Percentiles rank a stretch among this genome's conserved stretches.
Evolutionary conservation across 345 rosid species (phyloP).

Genomic region (Bruguiera sexangula): DNA sequence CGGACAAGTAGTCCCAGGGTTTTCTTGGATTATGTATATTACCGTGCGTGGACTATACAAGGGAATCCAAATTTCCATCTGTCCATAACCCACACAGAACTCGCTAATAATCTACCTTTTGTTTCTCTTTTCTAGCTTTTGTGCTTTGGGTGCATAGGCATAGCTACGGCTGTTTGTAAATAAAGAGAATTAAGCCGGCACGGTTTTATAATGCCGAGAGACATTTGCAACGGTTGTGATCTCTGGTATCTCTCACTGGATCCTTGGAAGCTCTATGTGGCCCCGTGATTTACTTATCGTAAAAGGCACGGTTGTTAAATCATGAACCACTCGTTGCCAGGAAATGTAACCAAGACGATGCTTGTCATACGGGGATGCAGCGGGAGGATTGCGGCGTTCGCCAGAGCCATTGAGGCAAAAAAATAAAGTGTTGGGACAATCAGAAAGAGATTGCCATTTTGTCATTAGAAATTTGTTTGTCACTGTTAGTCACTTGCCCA

Average conservation of each 20-base stretch:
- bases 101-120: constrained; percentile 26
- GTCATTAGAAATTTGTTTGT: too few relatives aligned
- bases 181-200: constrained; percentile 45
- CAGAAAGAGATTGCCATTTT: too few relatives aligned
- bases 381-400: neutral
- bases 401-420: too few relatives aligned
- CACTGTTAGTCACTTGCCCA: too few relatives aligned
- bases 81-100: constrained; percentile 47
- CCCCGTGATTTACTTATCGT: neutral
- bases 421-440: too few relatives aligned
- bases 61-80: constrained; percentile 25
- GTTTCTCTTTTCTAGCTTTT: neutral
- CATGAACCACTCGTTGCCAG: constrained; percentile 13
- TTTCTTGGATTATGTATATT: constrained; percentile 32
- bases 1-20: constrained; percentile 41
- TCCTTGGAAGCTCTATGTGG: neutral
- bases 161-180: constrained; percentile 44
- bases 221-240: constrained; percentile 11
- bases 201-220: constrained; percentile 21
- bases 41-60: constrained; percentile 29
- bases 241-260: neutral
- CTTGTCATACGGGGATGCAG: neutral
- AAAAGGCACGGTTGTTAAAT: neutral
- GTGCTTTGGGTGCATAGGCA: constrained; percentile 38
- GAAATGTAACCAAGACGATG: constrained; percentile 1